These are phyloP conservation scores for Talaromyces liani DNA, from an alignment of 495 filamentous ascomycete genomes.

Conservation along the genomic window DNA sequence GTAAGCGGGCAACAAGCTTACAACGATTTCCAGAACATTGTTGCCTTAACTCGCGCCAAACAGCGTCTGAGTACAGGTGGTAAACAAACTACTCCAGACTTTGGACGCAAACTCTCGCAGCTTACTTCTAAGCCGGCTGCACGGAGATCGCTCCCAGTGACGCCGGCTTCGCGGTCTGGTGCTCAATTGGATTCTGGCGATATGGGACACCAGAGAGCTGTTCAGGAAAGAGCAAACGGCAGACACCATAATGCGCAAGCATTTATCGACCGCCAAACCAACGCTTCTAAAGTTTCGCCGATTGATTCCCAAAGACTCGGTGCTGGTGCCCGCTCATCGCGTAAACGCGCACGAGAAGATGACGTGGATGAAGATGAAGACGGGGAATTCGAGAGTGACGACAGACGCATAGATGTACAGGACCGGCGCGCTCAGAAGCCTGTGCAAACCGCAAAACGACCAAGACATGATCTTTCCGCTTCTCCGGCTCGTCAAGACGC, in stretches of 20 bases:
- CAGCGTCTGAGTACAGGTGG: background rate
- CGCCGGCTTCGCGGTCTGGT: background rate
- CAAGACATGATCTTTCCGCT: background rate
- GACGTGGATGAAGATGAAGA: conserved; percentile 4
- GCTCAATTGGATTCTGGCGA: too few species aligned
- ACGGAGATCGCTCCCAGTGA: background rate
- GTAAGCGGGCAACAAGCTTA: background rate
- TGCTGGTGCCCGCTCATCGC: conserved; percentile 10
- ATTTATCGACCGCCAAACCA: conserved; percentile 29
- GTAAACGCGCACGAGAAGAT: conserved; percentile 16
- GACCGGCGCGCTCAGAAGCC: conserved; percentile 20
- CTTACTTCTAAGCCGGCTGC: background rate
- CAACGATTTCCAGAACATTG: background rate
- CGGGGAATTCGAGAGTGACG: conserved; percentile 7
- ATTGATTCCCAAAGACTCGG: conserved; percentile 13
- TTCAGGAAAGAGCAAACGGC: background rate
- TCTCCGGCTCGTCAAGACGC: background rate
- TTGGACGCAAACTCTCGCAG: background rate
- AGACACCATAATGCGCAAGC: conserved; percentile 9
- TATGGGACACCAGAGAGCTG: background rate
- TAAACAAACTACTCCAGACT: background rate
- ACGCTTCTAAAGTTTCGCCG: conserved; percentile 25
- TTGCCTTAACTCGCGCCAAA: background rate
- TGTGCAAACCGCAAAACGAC: conserved; percentile 8
- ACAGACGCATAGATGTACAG: conserved; percentile 8